phyloP scores from a whole-genome alignment of 108 stramenopile species.

The Epithemia pelagica region DNA sequence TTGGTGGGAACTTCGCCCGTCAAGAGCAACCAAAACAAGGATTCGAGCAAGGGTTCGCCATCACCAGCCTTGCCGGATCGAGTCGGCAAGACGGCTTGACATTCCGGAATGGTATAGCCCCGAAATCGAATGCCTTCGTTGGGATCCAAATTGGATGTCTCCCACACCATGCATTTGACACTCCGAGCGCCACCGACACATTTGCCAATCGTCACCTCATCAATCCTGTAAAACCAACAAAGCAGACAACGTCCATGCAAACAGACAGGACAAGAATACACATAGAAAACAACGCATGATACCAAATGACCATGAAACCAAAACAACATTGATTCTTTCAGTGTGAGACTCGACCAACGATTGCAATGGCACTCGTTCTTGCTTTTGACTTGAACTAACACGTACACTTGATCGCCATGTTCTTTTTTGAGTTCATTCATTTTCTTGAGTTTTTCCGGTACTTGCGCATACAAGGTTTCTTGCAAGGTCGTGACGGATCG shows the following conservation, averaged over 20 bases:
- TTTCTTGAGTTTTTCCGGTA: slow-evolving; percentile 88
- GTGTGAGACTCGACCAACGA: too few relatives aligned
- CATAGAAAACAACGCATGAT: not conserved
- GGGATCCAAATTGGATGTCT: slow-evolving; percentile 97
- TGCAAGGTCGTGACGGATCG: slow-evolving; percentile 79
- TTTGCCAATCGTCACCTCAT: slow-evolving; percentile 95
- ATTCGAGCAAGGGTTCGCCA: slow-evolving; percentile 95
- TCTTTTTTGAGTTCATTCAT: slow-evolving; percentile 89
- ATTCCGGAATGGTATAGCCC: slow-evolving; percentile 97
- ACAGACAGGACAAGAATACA: not conserved
- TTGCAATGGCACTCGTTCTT: too few relatives aligned
- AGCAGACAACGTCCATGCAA: not conserved
- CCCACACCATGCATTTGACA: slow-evolving; percentile 99
- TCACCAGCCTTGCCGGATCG: slow-evolving; percentile 86
- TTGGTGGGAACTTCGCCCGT: slow-evolving; percentile 97
- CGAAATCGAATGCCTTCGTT: slow-evolving; percentile 99
- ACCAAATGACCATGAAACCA: not conserved
- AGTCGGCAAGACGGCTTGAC: slow-evolving; percentile 93
- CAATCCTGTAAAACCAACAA: slow-evolving; percentile 48
- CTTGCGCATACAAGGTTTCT: slow-evolving; percentile 87
- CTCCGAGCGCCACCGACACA: slow-evolving; percentile 96
- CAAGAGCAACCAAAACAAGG: slow-evolving; percentile 93
- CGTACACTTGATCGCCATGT: slow-evolving; percentile 83
- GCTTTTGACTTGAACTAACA: too few relatives aligned
- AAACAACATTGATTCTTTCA: too few relatives aligned